Evolutionary conservation across 345 rosid genomes (phyloP), one percentile per base, ranked within the genome.

Genomic region (Populus deltoides): DNA sequence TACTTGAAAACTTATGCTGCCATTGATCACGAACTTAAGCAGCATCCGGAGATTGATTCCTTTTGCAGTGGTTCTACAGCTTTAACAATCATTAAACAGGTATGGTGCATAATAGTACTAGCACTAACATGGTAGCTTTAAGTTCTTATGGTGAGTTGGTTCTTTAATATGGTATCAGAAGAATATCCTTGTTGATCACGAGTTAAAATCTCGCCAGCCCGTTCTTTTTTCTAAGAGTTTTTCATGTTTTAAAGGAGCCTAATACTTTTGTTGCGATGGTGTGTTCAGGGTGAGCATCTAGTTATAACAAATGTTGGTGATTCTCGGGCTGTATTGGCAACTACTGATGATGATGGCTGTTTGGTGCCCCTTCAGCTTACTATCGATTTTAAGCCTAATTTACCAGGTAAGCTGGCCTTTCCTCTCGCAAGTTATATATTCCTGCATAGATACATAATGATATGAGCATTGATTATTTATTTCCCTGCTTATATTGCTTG

Each of bases 31-130:
- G 93, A 94, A 83, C 98, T 95, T 73, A 92, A 92, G 83, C 87
- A 82, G 47, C 72, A 81, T 79, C 86, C 88, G 2, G 81, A 85
- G 59, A 90, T 95, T 27, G 90, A 90, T 86, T 86, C 95, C 47
- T 95, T 86, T 76, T 70, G 80, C 10, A 94, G 98, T 15, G 97
- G 97, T 12, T 83, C 91, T 20, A 92, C 97, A 20, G 97, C 97
- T 71, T 77, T 88, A 29, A 88, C 97, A 25, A 87, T 94, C n/a
- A 82, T 94, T 25, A 89, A 91, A 78, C 98, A 92, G 97, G 97
- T 89, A 85, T 70, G 51, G 18, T 45, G 51, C 51, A 13, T 3
- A 15, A 2, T 0, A 45, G 51, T 45, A 13, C 43, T 8, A 39
- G 43, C 2, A 38, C 51, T 45, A 3, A 45, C 15, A 12, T 13